Conservation (phyloP, 768 basidiomycete genomes). For the Boletus reticulatus region DNA sequence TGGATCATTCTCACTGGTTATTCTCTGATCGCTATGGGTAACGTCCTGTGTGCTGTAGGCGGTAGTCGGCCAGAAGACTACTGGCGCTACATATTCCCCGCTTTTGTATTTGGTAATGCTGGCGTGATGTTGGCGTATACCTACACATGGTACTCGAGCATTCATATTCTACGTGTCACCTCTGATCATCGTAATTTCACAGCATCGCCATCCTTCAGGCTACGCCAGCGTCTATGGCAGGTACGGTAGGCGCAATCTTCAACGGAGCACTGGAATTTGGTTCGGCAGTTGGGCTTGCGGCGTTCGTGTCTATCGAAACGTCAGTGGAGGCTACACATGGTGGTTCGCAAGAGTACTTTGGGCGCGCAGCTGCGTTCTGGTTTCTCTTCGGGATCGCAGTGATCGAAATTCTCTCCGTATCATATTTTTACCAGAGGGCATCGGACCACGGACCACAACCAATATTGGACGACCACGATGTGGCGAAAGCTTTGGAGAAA, state of each 20-base stretch:
- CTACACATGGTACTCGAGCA: background rate
- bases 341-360: conserved; percentile 33
- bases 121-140: background rate
- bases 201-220: conserved; percentile 52
- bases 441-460: conserved; percentile 10
- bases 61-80: background rate
- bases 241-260: conserved; percentile 57
- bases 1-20: conserved; percentile 46
- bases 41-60: conserved; percentile 11
- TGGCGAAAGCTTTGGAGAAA: too few relatives aligned
- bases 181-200: background rate
- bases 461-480: background rate
- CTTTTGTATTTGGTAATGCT: background rate
- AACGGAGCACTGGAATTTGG: conserved; percentile 53
- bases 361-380: conserved; percentile 45
- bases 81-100: background rate
- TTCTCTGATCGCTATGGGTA: conserved; percentile 35
- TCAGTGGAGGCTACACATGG: conserved; percentile 38
- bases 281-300: conserved; percentile 49
- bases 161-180: background rate
- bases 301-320: conserved; percentile 46
- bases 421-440: conserved; percentile 34
- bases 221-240: conserved; percentile 46
- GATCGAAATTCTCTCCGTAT: conserved; percentile 32
- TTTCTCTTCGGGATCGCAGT: conserved; percentile 39